These are phyloP conservation scores for Kentomonas sorsogonicus DNA, from an alignment of 208 protist species.

Conservation along the genomic window DNA sequence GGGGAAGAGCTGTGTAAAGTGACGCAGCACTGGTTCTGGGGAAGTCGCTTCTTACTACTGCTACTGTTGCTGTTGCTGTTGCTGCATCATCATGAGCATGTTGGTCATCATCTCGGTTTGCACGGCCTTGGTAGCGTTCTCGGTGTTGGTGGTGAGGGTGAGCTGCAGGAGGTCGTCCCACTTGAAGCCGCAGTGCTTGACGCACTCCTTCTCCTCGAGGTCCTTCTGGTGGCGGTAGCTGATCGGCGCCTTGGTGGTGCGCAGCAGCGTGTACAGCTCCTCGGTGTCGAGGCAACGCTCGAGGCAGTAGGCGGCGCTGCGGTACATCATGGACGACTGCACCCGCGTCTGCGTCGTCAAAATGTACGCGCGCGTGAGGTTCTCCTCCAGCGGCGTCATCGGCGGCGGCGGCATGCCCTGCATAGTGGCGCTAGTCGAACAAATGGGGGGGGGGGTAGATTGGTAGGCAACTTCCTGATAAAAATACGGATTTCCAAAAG, in stretches of 20 bases:
- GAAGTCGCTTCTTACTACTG: too few relatives aligned
- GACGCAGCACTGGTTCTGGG: too few relatives aligned
- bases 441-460: too few relatives aligned
- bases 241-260: constrained; percentile 76
- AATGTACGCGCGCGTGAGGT: constrained; percentile 59
- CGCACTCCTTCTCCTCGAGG: constrained; percentile 82
- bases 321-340: constrained; percentile 52
- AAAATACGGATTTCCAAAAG: too few relatives aligned
- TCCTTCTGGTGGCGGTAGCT: constrained; percentile 69
- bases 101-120: constrained; percentile 52
- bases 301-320: constrained; percentile 56
- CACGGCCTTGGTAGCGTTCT: constrained; percentile 37
- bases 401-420: constrained; percentile 42
- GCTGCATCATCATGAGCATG: constrained; percentile 58
- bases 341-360: constrained; percentile 40
- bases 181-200: constrained; percentile 66
- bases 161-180: constrained; percentile 59
- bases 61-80: constrained; percentile 16
- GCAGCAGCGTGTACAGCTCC: constrained; percentile 82
- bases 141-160: constrained; percentile 42
- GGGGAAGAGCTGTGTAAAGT: too few relatives aligned
- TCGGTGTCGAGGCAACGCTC: constrained; percentile 80
- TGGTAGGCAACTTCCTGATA: too few relatives aligned
- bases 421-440: too few relatives aligned
- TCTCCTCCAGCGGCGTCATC: constrained; percentile 73